A percentile compares a stretch with the other conserved stretches of the same genome.
Evolutionary conservation across 805 yeast genomes (phyloP).

Genomic region (Saccharomycopsis selenospora): DNA sequence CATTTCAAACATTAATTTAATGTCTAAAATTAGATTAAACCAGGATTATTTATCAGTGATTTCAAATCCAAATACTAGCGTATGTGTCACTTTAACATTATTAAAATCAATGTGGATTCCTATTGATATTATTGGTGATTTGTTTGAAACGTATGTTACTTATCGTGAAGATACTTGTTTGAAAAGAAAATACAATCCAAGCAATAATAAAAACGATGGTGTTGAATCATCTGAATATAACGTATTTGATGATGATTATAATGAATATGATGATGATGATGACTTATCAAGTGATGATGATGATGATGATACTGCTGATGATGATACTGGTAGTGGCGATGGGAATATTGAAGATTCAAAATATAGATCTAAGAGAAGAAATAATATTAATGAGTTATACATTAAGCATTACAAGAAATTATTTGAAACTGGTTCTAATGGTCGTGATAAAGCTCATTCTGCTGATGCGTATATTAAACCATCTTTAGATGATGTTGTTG

Average conservation of each 20-base stretch:
- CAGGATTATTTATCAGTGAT: not conserved
- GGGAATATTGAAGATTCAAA: not conserved
- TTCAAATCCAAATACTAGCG: conserved; percentile 8
- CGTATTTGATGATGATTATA: not conserved
- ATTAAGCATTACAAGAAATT: conserved; percentile 9
- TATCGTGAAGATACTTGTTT: conserved; percentile 2
- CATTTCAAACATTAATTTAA: conserved; percentile 2
- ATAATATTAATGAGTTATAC: conserved; percentile 8
- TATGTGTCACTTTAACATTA: conserved; percentile 7
- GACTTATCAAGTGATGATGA: not conserved
- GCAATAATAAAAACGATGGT: not conserved
- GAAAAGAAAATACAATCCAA: not conserved
- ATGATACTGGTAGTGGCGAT: not conserved
- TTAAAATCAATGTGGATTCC: conserved; percentile 12
- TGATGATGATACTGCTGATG: not conserved
- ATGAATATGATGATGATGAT: not conserved
- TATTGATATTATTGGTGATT: conserved; percentile 5
- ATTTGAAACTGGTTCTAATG: not conserved
- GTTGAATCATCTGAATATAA: not conserved
- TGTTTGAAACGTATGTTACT: conserved; percentile 7
- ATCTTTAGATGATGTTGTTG: conserved; percentile 2
- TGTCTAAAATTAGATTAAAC: conserved; percentile 2
- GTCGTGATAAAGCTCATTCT: not conserved
- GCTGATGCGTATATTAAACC: not conserved
- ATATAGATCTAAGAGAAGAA: conserved; percentile 9